phyloP scores from a whole-genome alignment of 1,139 yeast genomes.

The Yamadazyma conglobata region DNA sequence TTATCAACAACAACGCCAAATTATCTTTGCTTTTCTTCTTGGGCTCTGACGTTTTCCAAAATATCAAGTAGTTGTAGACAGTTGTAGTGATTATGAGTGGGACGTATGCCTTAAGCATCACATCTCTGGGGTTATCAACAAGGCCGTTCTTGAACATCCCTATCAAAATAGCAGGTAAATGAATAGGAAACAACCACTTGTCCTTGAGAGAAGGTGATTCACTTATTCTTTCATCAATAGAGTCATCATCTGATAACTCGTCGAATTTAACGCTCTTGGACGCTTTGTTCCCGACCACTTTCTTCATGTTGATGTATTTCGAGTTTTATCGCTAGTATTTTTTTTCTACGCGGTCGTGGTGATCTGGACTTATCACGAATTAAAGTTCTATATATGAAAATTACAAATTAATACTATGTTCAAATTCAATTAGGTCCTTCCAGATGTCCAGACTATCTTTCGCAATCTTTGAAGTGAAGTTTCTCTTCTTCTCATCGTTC shows the following conservation, averaged over 20 bases:
- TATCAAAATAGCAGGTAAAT: conserved; percentile 36
- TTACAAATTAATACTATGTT: conserved; percentile 26
- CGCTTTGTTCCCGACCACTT: conserved; percentile 3
- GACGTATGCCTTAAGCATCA: conserved; percentile 27
- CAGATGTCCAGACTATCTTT: conserved; percentile 56
- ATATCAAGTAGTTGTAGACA: conserved; percentile 25
- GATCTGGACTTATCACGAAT: not conserved
- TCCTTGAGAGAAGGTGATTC: conserved; percentile 9
- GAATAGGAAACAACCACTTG: conserved; percentile 37
- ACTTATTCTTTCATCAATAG: conserved; percentile 4
- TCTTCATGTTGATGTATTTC: conserved; percentile 3
- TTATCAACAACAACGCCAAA: conserved; percentile 28
- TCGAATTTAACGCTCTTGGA: conserved; percentile 15
- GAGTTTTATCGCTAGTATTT: not conserved
- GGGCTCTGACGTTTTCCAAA: conserved; percentile 9
- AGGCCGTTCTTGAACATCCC: conserved; percentile 40
- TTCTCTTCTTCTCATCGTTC: conserved; percentile 54
- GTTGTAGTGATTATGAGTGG: conserved; percentile 25
- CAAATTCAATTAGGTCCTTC: conserved; percentile 61
- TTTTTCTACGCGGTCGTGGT: too few species aligned
- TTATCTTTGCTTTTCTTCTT: conserved; percentile 25
- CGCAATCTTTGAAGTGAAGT: conserved; percentile 55
- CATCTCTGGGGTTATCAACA: conserved; percentile 23
- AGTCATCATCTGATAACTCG: conserved; percentile 11
- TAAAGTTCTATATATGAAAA: conserved; percentile 1